These are phyloP conservation scores for Trichoderma polysporum DNA, from an alignment of 2,329 filamentous ascomycete species.

Conservation along the genomic window DNA sequence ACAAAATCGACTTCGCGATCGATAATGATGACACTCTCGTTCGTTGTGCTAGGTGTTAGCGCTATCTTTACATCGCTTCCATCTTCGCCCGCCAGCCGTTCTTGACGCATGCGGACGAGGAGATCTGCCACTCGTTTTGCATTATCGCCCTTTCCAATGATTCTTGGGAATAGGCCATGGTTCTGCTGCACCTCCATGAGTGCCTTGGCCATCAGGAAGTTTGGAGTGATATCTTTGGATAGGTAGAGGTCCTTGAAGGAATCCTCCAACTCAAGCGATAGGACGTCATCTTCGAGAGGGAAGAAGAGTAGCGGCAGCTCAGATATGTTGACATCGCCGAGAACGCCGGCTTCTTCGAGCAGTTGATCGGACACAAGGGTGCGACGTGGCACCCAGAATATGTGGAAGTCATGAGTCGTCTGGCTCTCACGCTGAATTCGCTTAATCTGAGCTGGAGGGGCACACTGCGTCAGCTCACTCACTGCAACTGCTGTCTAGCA, in stretches of 20 bases:
- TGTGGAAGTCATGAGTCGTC: conserved; percentile 91
- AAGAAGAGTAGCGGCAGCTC: conserved; percentile 90
- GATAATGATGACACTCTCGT: conserved; percentile 90
- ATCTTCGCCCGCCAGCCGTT: conserved; percentile 78
- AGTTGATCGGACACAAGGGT: conserved; percentile 89
- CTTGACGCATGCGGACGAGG: conserved; percentile 86
- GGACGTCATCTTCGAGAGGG: conserved; percentile 83
- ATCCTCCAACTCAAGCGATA: conserved; percentile 87
- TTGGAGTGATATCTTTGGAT: conserved; percentile 85
- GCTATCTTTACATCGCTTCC: conserved; percentile 63
- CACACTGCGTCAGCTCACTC: conserved; percentile 20
- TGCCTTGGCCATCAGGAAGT: conserved; percentile 84
- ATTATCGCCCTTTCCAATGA: conserved; percentile 94
- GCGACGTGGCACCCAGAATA: conserved; percentile 92
- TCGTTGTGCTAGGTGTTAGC: conserved; percentile 79
- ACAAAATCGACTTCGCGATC: conserved; percentile 94
- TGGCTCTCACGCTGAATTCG: conserved; percentile 83
- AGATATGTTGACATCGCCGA: conserved; percentile 86
- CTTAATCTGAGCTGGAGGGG: conserved; percentile 76
- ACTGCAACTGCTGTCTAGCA: neutral
- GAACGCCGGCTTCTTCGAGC: conserved; percentile 86
- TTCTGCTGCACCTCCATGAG: conserved; percentile 92
- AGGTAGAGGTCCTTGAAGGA: conserved; percentile 86
- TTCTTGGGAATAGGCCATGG: conserved; percentile 89
- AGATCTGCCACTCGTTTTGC: conserved; percentile 86